These are phyloP conservation scores for Geotrichum citri-aurantii DNA, from an alignment of 1,139 yeast genomes.

Conservation along the genomic window DNA sequence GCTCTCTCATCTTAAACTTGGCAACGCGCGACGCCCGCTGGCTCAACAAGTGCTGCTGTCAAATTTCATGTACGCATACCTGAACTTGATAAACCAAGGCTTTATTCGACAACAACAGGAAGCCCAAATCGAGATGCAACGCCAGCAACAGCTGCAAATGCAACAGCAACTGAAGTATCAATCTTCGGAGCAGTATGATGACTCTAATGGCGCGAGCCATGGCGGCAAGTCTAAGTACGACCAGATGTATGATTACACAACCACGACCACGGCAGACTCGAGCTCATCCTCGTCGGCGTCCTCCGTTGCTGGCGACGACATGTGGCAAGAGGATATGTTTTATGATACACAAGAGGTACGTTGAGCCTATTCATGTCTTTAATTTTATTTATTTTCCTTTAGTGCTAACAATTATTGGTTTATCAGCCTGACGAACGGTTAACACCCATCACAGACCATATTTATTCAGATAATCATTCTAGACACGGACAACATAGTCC, in stretches of 20 bases:
- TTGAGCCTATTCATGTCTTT: neutral
- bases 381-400: neutral
- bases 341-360: conserved; percentile 13
- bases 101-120: conserved; percentile 36
- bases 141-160: conserved; percentile 25
- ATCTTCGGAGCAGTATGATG: neutral
- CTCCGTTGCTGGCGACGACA: conserved; percentile 26
- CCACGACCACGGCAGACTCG: conserved; percentile 22
- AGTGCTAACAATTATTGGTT: conserved; percentile 7
- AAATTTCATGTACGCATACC: conserved; percentile 95
- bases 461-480: conserved; percentile 14
- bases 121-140: conserved; percentile 16
- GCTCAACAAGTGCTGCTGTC: conserved; percentile 88
- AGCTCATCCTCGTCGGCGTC: conserved; percentile 27
- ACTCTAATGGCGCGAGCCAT: conserved; percentile 14
- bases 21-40: conserved; percentile 86
- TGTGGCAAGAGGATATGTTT: conserved; percentile 23
- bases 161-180: conserved; percentile 10
- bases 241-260: neutral
- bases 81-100: conserved; percentile 83
- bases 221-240: conserved; percentile 18
- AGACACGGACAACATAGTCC: conserved; percentile 23
- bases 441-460: conserved; percentile 7
- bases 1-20: conserved; percentile 82
- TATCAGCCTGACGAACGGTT: conserved; percentile 11